These are phyloP conservation scores for Sporothrix euskadiensis DNA, from an alignment of 2,329 filamentous ascomycete species.

Conservation along the genomic window DNA sequence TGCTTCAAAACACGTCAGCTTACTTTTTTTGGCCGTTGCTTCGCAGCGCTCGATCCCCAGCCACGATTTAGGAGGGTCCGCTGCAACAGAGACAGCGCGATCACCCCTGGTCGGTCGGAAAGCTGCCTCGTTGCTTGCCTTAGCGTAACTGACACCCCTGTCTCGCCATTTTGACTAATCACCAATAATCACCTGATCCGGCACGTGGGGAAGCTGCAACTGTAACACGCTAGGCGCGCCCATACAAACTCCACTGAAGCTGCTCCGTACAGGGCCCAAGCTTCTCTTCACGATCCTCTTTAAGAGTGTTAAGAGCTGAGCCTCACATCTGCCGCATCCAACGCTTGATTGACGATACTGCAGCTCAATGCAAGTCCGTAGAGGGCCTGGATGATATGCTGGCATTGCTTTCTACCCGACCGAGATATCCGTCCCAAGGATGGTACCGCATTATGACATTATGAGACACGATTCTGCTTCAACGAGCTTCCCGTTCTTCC, in stretches of 20 bases:
- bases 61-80: conserved; percentile 22
- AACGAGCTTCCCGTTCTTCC: background rate
- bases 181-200: background rate
- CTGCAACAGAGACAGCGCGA: background rate
- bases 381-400: no score
- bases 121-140: background rate
- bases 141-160: background rate
- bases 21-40: conserved; percentile 16
- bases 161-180: conserved; percentile 1
- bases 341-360: no score
- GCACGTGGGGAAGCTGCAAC: background rate
- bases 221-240: background rate
- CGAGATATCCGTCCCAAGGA: background rate
- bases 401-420: background rate
- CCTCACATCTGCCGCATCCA: background rate
- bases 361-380: no score
- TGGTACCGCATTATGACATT: background rate
- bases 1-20: conserved; percentile 9
- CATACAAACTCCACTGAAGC: background rate
- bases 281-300: background rate
- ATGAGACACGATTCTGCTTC: background rate
- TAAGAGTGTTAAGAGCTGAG: no score
- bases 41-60: background rate
- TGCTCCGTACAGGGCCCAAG: background rate
- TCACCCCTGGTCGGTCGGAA: background rate